phyloP scores from a whole-genome alignment of 495 filamentous ascomycete species.

The Usnea hakonensis region DNA sequence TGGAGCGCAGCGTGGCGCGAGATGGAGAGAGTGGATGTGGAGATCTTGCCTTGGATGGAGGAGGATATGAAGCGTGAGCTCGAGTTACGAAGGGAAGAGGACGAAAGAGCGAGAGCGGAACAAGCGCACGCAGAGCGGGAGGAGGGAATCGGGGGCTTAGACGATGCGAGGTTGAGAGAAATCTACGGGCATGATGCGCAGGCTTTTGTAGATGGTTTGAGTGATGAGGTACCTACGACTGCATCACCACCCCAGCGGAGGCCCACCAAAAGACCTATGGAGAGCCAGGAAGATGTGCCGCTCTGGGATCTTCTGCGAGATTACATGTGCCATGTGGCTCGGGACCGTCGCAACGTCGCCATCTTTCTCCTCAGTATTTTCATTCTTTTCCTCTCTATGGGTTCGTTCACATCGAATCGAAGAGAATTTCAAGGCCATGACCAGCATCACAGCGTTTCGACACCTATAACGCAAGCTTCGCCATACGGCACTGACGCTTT shows the following conservation, averaged over 20 bases:
- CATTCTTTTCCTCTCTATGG: slow-evolving; percentile 47
- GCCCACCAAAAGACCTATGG: slow-evolving; percentile 42
- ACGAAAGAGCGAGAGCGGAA: slow-evolving; percentile 29
- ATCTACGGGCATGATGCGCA: slow-evolving; percentile 42
- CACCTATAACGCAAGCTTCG: not conserved
- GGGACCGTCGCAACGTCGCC: slow-evolving; percentile 63
- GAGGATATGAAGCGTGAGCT: slow-evolving; percentile 43
- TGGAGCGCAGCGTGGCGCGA: slow-evolving; percentile 93
- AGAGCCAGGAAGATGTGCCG: slow-evolving; percentile 13
- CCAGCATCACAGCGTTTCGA: not conserved
- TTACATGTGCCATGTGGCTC: slow-evolving; percentile 57
- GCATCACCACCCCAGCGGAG: slow-evolving; percentile 48
- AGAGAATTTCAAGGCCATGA: not conserved
- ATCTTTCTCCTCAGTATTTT: slow-evolving; percentile 56
- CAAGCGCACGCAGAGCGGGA: slow-evolving; percentile 42
- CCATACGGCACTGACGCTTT: not conserved
- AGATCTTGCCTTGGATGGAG: slow-evolving; percentile 67
- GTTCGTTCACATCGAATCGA: slow-evolving; percentile 7
- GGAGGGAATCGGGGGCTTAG: slow-evolving; percentile 39
- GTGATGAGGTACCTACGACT: slow-evolving; percentile 25
- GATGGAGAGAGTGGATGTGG: slow-evolving; percentile 95
- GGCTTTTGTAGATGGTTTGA: slow-evolving; percentile 22
- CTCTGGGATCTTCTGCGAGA: slow-evolving; percentile 58
- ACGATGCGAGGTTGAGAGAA: slow-evolving; percentile 45
- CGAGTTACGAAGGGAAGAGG: slow-evolving; percentile 38